Conservation (phyloP, 192 early-diverging fungal genomes). For the Podila verticillata region DNA sequence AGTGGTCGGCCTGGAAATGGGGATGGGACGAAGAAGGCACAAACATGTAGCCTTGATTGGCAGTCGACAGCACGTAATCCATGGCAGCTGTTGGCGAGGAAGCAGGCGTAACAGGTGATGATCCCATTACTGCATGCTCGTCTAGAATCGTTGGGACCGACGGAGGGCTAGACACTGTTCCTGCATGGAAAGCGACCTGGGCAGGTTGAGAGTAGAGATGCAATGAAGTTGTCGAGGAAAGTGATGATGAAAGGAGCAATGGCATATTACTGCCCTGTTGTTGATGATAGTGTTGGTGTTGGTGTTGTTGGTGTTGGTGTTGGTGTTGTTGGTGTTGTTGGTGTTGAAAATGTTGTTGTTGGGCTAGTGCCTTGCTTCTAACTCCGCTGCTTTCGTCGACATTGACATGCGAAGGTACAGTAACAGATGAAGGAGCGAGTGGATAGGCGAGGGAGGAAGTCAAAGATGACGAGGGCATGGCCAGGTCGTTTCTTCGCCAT, state of each 20-base stretch:
- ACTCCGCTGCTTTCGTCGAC: neutral
- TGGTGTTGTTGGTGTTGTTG: neutral
- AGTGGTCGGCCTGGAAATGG: constrained; percentile 9
- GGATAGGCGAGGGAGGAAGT: neutral
- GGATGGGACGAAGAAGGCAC: neutral
- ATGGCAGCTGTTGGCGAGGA: constrained; percentile 9
- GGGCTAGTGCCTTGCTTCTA: neutral
- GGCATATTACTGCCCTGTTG: neutral
- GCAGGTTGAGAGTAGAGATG: neutral
- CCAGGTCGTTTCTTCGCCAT: neutral
- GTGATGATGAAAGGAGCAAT: constrained; percentile 2
- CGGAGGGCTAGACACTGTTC: constrained; percentile 1
- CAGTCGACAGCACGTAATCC: constrained; percentile 23
- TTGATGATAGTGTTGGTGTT: neutral
- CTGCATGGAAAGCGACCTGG: neutral
- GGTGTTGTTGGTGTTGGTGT: neutral
- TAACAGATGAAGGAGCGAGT: neutral
- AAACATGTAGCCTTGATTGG: constrained; percentile 19
- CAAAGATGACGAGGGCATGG: neutral
- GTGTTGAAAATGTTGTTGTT: constrained; percentile 1
- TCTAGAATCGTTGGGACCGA: too few species aligned
- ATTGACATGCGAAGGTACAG: neutral
- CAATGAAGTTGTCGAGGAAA: neutral
- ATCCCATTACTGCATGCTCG: constrained; percentile 14
- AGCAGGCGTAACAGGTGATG: constrained; percentile 9